Percentiles rank a stretch among this genome's conserved stretches.
These are phyloP conservation scores for Cyamopsis tetragonoloba DNA, from an alignment of 306 rosid species.

Conservation along the genomic window DNA sequence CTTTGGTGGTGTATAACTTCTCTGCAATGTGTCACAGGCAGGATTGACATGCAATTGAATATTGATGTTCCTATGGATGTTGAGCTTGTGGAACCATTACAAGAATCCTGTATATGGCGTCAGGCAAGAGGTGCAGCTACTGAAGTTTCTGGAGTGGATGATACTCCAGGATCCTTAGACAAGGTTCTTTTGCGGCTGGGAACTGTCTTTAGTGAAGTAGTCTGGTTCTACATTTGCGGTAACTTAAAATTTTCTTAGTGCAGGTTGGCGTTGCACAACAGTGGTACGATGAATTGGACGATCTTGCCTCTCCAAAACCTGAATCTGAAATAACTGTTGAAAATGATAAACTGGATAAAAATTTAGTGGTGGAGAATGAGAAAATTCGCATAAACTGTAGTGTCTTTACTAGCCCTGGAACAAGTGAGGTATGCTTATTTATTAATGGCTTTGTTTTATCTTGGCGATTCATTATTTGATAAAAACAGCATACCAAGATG, in stretches of 20 bases:
- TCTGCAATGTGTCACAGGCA: conserved; percentile 47
- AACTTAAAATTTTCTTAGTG: conserved; percentile 29
- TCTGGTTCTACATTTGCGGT: conserved; percentile 19
- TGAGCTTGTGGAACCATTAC: conserved; percentile 70
- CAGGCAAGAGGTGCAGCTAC: conserved; percentile 82
- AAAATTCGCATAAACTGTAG: conserved; percentile 37
- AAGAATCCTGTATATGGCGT: conserved; percentile 76
- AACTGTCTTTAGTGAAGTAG: not conserved
- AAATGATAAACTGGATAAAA: conserved; percentile 31
- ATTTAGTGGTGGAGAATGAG: conserved; percentile 35
- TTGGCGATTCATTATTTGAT: not conserved
- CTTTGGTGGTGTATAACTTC: conserved; percentile 1
- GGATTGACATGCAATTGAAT: conserved; percentile 48
- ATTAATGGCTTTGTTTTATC: not conserved
- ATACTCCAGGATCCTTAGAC: conserved; percentile 41
- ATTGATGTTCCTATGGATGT: conserved; percentile 61
- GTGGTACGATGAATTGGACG: conserved; percentile 82
- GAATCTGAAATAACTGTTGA: conserved; percentile 42
- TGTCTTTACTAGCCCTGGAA: conserved; percentile 81
- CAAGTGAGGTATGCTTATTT: conserved; percentile 65
- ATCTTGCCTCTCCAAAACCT: conserved; percentile 50
- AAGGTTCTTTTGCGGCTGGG: conserved; percentile 45
- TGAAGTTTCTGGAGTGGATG: conserved; percentile 50
- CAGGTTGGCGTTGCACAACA: conserved; percentile 80
- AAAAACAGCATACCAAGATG: conserved; percentile 2